Evolutionary conservation across 805 yeast species (phyloP), one percentile per base, ranked within the genome.

Genomic region (Starmera dryadoides): DNA sequence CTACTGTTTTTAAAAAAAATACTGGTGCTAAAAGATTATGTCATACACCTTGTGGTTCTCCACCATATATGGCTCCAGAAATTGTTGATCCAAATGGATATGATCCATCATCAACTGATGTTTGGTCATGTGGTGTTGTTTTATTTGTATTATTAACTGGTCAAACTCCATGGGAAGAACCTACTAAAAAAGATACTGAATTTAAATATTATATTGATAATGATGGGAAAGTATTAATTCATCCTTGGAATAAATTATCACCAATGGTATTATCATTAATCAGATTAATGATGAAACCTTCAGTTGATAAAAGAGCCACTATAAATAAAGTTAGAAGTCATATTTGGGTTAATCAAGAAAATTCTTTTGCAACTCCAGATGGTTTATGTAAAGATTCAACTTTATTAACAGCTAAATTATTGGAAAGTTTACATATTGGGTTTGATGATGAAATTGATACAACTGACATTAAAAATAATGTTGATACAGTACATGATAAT

Each of bases 41-140:
- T 30, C 55, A 60, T 19, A 72, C 79, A 22, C 70, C 81, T 25
- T 75, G 87, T 56, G 84, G 91, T 0, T 78, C 85, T 1, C 83
- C 86, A 2, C 89, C 88, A 6, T 83, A 83, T 52, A 73, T 81
- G 66, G 91, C 93, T 1, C 93, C 93, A 2, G 93, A 83, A 49
- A 71, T 83, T 16, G 59, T 71, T 17, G 47, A 49, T 18, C 35
- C 42, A 6, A 58, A 62, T 3, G 69, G 70, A 4, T 83, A 83
- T 48, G 77, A 73, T 34, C 77, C 86, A 1, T 75, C 74, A 38
- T 46, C 55, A 3, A 66, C 79, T 1, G 88, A 81, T 56, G 58
- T 80, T 15, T 81, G 88, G 89, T 78, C 86, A 0, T 71, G 81
- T 49, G 87, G 86, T 2, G 64, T 79, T 4, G 74, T 81, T 2